Percentiles rank a stretch among this genome's conserved stretches.
phyloP scores from a whole-genome alignment of 306 rosid genomes.

The Fagus sylvatica region DNA sequence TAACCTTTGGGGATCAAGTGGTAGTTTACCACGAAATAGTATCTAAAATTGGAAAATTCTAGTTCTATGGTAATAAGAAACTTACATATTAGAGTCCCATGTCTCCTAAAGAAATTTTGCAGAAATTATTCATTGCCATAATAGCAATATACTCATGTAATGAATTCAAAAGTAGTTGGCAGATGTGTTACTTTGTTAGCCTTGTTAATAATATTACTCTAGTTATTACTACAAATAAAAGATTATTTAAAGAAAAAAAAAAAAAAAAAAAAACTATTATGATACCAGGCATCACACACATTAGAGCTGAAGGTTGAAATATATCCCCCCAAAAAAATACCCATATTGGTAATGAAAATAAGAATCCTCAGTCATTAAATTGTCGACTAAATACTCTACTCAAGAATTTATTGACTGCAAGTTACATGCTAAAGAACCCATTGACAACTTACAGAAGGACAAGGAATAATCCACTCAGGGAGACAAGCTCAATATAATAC shows the following conservation, averaged over 20 bases:
- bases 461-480: not conserved
- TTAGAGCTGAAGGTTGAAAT: too few relatives aligned
- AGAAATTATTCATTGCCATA: not conserved
- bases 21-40: not conserved
- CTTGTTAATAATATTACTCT: not conserved
- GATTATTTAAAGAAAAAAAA: too few relatives aligned
- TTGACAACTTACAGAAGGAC: not conserved
- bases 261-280: not conserved
- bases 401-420: not conserved
- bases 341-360: not conserved
- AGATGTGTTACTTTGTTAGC: not conserved
- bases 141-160: not conserved
- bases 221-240: not conserved
- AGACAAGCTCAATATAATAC: too few relatives aligned
- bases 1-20: too few relatives aligned
- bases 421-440: conserved; percentile 3
- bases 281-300: too few relatives aligned
- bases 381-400: not conserved
- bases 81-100: not conserved
- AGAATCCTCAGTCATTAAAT: not conserved
- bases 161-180: not conserved
- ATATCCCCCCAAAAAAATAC: too few relatives aligned
- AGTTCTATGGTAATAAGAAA: not conserved
- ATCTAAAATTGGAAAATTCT: not conserved
- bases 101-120: not conserved